phyloP scores from a whole-genome alignment of 2,329 filamentous ascomycete genomes.

The Sclerotinia minor region DNA sequence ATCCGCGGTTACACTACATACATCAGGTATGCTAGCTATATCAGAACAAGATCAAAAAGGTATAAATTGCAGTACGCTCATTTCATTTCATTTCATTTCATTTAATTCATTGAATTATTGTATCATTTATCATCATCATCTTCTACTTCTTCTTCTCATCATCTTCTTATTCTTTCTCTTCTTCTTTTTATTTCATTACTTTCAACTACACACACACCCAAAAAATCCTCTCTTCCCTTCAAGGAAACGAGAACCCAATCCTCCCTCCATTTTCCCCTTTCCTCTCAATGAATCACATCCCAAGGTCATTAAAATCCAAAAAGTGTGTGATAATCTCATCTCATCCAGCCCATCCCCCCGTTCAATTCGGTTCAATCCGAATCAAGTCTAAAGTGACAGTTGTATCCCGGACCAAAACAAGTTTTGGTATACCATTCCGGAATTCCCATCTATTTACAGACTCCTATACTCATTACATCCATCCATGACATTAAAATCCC shows the following conservation, averaged over 20 bases:
- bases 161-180: background rate
- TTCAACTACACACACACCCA: background rate
- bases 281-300: background rate
- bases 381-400: slow-evolving; percentile 16
- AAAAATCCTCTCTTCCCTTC: too few species aligned
- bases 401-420: background rate
- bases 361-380: slow-evolving; percentile 2
- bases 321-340: slow-evolving; percentile 2
- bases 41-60: too few species aligned
- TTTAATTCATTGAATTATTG: slow-evolving; percentile 5
- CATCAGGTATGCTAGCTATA: too few species aligned
- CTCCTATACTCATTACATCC: slow-evolving; percentile 20
- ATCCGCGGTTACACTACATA: background rate
- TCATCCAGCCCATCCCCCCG: background rate
- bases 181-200: slow-evolving; percentile 10
- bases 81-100: slow-evolving; percentile 16
- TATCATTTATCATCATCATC: background rate
- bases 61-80: too few species aligned
- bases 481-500: slow-evolving; percentile 12
- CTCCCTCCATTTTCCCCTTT: background rate
- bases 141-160: background rate
- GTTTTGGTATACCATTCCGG: slow-evolving; percentile 17
- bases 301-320: slow-evolving; percentile 19
- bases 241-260: too few species aligned
- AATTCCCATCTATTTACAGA: slow-evolving; percentile 7